Base-by-base conservation (phyloP, 495 filamentous ascomycete genomes). In the Neurospora cerealis region DNA sequence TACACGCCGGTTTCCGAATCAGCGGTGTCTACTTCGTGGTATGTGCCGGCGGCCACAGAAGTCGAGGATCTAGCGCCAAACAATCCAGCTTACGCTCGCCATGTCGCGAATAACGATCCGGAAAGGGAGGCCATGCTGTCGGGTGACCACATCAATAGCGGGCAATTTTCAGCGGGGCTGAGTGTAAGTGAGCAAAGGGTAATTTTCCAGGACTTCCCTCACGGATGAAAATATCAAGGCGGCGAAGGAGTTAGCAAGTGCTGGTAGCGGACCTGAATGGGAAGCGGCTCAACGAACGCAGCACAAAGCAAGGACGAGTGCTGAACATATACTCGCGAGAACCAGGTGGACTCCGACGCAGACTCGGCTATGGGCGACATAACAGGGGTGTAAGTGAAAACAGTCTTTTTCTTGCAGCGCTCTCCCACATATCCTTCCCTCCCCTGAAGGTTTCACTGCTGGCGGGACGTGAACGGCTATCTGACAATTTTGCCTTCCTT, bases 361-460 rank as follows among this genome's bases (percentile, higher is more conserved):
- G 72, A 73, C 72, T 73, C 72, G 34, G 72, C 72, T 11, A 73
- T 73, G 72, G 72, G 72, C 38, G 72, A 73, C 32, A 42, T 73
- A 10, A 37, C 42, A 28, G 46, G 42, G 17, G 28, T 32, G 71
- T 72, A 72, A 72, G 71, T 72, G 24, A 1, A 34, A n/a, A 66
- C 11, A 54, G 17, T 34, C 24, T 34, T 66, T 60, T 66, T 9
- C 7, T 34, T 4, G 24, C 54, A 32, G 54, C 54, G 54, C 54
- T 66, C 28, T 66, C 54, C 28, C 54, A 66, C 54, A 19, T 34
- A 70, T 37, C 34, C 39, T 70, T 21, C 36, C 19, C 39, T 46
- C 34, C 39, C 28, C 24, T 5, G 7, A 32, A 66, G 54, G 54
- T 66, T 66, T 66, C 54, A 66, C 54, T 19, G 7, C 54, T 66